A percentile compares a stretch with the other conserved stretches of the same genome.
Evolutionary conservation across 352 stramenopile species (phyloP).

Genomic region (Phytophthora podocarpi): DNA sequence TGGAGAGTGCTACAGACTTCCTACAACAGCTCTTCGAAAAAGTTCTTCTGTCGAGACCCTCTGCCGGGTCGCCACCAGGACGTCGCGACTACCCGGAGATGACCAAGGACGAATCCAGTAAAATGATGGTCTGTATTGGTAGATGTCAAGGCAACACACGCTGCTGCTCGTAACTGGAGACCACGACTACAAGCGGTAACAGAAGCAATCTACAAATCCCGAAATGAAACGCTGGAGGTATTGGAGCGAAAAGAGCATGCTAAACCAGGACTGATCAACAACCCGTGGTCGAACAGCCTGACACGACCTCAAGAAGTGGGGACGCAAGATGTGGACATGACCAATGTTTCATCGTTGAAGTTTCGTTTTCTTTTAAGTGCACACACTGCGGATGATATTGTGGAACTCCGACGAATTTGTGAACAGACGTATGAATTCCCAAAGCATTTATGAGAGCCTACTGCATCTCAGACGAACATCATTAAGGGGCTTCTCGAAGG

Average conservation of each 20-base stretch:
- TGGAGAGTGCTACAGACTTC: too few relatives aligned
- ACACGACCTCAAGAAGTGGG: too few relatives aligned
- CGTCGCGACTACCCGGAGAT: not conserved
- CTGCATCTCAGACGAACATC: not conserved
- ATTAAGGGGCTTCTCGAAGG: not conserved
- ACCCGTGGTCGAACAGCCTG: too few relatives aligned
- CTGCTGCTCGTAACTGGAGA: not conserved
- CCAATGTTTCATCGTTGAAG: too few relatives aligned
- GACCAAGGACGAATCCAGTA: not conserved
- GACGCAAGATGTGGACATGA: too few relatives aligned
- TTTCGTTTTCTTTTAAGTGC: not conserved
- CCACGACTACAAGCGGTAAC: not conserved
- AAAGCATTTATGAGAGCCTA: not conserved
- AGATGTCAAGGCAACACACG: not conserved
- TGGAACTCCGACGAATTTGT: not conserved
- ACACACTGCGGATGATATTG: not conserved
- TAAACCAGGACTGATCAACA: not conserved
- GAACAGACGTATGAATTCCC: not conserved
- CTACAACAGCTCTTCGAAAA: too few relatives aligned
- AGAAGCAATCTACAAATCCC: not conserved
- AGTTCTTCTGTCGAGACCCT: too few relatives aligned
- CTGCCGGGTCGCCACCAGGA: too few relatives aligned
- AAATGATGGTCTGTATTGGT: not conserved
- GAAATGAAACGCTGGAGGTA: not conserved
- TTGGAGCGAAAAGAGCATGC: not conserved